Evolutionary conservation across 129 eudicot species (phyloP).

Genomic region (Chrysanthemum lavandulifolium): DNA sequence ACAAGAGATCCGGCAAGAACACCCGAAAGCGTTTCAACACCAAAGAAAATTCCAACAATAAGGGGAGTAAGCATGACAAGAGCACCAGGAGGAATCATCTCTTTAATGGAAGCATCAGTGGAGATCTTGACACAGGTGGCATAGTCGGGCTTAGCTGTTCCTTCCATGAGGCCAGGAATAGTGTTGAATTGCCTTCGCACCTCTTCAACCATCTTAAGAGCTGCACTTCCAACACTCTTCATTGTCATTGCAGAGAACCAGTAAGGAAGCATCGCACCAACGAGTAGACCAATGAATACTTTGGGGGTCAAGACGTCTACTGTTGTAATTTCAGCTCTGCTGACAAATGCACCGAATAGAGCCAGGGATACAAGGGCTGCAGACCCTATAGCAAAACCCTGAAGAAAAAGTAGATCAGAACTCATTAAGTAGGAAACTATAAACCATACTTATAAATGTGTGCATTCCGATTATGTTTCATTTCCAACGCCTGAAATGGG

Average conservation of each 20-base stretch:
- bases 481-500: background rate
- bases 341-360: constrained; percentile 81
- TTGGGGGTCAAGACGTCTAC: constrained; percentile 79
- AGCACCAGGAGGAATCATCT: constrained; percentile 91
- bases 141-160: constrained; percentile 80
- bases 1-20: constrained; percentile 88
- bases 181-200: constrained; percentile 85
- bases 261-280: constrained; percentile 90
- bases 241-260: constrained; percentile 95
- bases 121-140: constrained; percentile 93
- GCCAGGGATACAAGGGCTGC: constrained; percentile 89
- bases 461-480: background rate
- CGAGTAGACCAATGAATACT: constrained; percentile 73
- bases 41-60: constrained; percentile 78
- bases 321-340: constrained; percentile 65
- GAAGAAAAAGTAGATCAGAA: background rate
- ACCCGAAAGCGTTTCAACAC: constrained; percentile 88
- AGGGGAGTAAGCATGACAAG: constrained; percentile 93
- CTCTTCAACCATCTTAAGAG: constrained; percentile 86
- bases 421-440: background rate
- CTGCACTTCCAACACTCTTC: constrained; percentile 87
- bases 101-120: constrained; percentile 89
- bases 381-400: constrained; percentile 92
- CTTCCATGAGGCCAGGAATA: constrained; percentile 82
- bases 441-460: background rate